Evolutionary conservation across 75 land plant species (phyloP).

Genomic region (Pseudotsuga menziesii): DNA sequence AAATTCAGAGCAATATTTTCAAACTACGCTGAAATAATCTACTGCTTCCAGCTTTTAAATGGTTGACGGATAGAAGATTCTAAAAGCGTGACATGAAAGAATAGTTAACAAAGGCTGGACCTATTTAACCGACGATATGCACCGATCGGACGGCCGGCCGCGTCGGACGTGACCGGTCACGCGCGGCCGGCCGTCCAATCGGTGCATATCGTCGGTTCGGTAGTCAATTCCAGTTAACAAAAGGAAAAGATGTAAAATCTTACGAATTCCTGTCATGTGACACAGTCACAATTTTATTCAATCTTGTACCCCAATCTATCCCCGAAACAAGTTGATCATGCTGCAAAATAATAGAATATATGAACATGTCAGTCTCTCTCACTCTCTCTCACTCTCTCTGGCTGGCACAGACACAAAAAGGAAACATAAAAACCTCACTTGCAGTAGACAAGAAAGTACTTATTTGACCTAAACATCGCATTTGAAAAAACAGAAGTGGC

Average conservation of each 20-base stretch:
- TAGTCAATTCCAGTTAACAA: no score
- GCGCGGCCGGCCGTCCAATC: no score
- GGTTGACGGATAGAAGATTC: neutral
- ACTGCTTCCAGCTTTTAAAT: neutral
- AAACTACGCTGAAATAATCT: neutral
- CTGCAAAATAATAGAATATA: conserved; percentile 31
- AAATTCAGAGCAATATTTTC: neutral
- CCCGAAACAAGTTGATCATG: conserved; percentile 97
- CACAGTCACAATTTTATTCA: conserved; percentile 88
- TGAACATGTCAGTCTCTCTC: neutral
- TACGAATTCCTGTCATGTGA: conserved; percentile 99
- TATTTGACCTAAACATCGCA: neutral
- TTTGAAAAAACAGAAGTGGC: neutral
- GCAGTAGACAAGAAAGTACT: neutral
- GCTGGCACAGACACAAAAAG: neutral
- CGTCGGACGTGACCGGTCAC: no score
- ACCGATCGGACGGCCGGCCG: no score
- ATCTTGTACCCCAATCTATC: conserved; percentile 86
- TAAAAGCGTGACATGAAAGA: conserved; percentile 3
- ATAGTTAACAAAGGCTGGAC: neutral
- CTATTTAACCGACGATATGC: no score
- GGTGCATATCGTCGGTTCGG: no score
- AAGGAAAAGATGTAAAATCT: conserved; percentile 20
- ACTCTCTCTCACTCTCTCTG: neutral
- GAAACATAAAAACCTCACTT: neutral